Base-by-base conservation (phyloP, 306 rosid genomes). In the Astragalus glycyphyllos region DNA sequence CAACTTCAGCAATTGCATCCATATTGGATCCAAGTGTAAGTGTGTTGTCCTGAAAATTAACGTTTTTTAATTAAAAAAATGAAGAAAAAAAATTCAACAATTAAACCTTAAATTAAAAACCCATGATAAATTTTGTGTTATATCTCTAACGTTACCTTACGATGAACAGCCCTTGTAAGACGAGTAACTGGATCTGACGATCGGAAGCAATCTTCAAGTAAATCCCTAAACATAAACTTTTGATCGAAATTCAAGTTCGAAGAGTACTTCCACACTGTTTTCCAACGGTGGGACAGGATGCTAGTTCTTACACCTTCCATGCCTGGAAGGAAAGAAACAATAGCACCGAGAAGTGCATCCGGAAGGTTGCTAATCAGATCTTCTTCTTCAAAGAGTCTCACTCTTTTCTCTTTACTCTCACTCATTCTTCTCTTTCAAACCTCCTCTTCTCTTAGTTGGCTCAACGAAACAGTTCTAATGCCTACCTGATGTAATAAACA, bases 341-440 rank as follows among this genome's bases (percentile, higher is more conserved):
- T 62, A 5, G 0, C 3, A 0, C 5, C 8, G 0, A 62, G 34
- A 20, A 62, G 5, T 9, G 37, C 1, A 62, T 62, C 68, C 1
- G 51, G 68, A 17, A 62, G 51, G 10, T 4, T 41, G 51, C 35
- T 62, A 14, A 62, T 62, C 1, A 62, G 17, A 20, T 41, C 68
- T 20, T 0, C 13, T 62, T 5, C 48, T 42, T 42, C 48, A 13
- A 42, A 10, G 4, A 4, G 13, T 14, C 5, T 4, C 31, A 35
- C 1, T 23, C 5, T 46, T 42, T n/a, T 42, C 48, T 42, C 13
- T 1, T 42, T 42, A 26, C 1, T 2, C 31, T 26, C 31, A 26
- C 31, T 26, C 31, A 26, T 26, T 26, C 23, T 26, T 26, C 31
- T 26, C 31, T 26, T 26, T 26, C 31, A 26, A 26, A 26, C 4